Percentiles rank a stretch among this genome's conserved stretches.
Evolutionary conservation across 768 basidiomycete species (phyloP).

Genomic region (Russula abietina): DNA sequence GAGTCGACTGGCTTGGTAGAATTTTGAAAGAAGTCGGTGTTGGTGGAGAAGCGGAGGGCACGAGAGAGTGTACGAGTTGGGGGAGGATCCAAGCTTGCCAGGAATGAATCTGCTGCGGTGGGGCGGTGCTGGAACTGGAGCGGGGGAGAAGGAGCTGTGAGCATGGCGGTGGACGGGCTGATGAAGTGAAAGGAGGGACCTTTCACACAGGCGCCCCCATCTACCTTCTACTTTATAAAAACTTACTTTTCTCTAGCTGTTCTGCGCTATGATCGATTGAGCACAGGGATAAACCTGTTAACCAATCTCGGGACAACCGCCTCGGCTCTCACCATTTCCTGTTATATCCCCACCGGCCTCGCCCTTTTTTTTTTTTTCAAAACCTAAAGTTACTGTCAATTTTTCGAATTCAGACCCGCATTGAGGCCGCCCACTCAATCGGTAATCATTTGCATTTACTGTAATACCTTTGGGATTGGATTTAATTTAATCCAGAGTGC

Average conservation of each 20-base stretch:
- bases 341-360: neutral
- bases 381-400: neutral
- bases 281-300: neutral
- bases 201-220: neutral
- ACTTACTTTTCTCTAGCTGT: neutral
- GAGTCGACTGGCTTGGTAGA: neutral
- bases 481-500: too few species aligned
- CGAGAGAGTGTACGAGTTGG: conserved; percentile 3
- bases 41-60: conserved; percentile 18
- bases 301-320: neutral
- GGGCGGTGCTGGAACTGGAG: conserved; percentile 1
- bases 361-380: neutral
- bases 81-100: neutral
- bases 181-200: conserved; percentile 1
- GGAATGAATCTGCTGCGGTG: neutral
- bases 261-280: neutral
- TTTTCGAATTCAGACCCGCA: neutral
- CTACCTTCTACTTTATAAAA: neutral
- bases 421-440: neutral
- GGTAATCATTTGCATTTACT: too few species aligned
- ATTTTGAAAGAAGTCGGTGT: conserved; percentile 2
- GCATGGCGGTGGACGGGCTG: conserved; percentile 1
- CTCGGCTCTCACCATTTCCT: neutral
- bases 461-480: too few species aligned
- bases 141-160: conserved; percentile 1